Percentiles rank a stretch among this genome's conserved stretches.
phyloP scores from a whole-genome alignment of 192 early-diverging fungal species.

The Coemansia sp. region DNA sequence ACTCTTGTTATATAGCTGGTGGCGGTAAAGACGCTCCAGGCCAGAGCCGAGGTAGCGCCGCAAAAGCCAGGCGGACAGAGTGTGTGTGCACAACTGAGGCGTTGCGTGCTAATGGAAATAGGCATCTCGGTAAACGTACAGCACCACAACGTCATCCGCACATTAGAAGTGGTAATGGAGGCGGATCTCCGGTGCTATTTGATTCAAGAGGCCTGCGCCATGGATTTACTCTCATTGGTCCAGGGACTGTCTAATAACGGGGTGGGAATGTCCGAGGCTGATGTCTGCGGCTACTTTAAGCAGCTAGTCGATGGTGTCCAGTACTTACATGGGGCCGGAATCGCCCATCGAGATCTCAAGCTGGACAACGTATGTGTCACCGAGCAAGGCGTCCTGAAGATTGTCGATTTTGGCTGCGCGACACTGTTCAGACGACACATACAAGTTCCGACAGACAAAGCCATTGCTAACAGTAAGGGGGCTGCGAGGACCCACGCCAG shows the following conservation, averaged over 20 bases:
- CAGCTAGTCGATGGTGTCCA: slow-evolving; percentile 74
- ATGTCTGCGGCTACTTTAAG: slow-evolving; percentile 79
- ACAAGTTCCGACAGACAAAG: slow-evolving; percentile 2
- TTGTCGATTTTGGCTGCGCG: slow-evolving; percentile 83
- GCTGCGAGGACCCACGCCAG: slow-evolving; percentile 12
- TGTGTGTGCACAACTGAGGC: slow-evolving; percentile 8
- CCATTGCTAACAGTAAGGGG: neutral
- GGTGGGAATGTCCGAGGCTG: slow-evolving; percentile 44
- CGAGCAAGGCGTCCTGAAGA: slow-evolving; percentile 67
- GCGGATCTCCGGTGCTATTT: slow-evolving; percentile 61
- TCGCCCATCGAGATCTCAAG: slow-evolving; percentile 91
- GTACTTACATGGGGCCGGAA: slow-evolving; percentile 79
- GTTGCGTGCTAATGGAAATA: slow-evolving; percentile 47
- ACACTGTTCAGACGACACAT: slow-evolving; percentile 46
- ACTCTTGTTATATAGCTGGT: slow-evolving; percentile 30
- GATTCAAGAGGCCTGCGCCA: slow-evolving; percentile 85
- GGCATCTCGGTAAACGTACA: slow-evolving; percentile 53
- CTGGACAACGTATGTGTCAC: slow-evolving; percentile 87
- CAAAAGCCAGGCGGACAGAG: neutral
- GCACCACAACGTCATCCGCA: slow-evolving; percentile 73
- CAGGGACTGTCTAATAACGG: slow-evolving; percentile 31
- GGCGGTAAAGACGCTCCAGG: slow-evolving; percentile 43
- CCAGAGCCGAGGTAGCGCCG: slow-evolving; percentile 1
- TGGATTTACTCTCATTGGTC: slow-evolving; percentile 80
- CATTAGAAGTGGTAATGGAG: slow-evolving; percentile 69